Evolutionary conservation across 768 basidiomycete species (phyloP).

Genomic region (Boletus insuetus): DNA sequence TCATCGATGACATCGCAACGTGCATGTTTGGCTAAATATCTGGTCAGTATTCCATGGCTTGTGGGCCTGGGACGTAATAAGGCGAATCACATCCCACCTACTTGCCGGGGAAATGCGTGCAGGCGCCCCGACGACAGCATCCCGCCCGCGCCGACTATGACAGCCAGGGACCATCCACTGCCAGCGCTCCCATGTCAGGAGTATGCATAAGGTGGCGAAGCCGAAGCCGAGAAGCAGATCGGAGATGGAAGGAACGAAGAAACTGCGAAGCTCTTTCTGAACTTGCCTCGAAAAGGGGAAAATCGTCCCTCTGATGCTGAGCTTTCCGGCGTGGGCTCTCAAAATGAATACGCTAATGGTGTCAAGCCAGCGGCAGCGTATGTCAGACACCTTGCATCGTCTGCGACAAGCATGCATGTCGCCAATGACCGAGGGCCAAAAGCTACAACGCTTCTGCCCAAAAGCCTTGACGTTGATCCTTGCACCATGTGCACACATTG

Average conservation of each 20-base stretch:
- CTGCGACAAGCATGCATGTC: not conserved
- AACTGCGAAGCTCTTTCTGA: slow-evolving; percentile 11
- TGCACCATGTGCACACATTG: slow-evolving; percentile 6
- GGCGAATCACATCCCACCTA: not conserved
- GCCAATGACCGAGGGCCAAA: not conserved
- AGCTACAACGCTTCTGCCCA: not conserved
- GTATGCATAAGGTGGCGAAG: slow-evolving; percentile 7
- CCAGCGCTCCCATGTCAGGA: slow-evolving; percentile 15
- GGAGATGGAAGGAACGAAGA: slow-evolving; percentile 20
- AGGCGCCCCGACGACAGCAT: not conserved
- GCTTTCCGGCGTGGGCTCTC: not conserved
- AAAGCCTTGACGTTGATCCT: not conserved
- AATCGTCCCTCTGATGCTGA: slow-evolving; percentile 5
- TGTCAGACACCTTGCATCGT: not conserved
- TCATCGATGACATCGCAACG: slow-evolving; percentile 6
- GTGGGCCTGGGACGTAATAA: slow-evolving; percentile 8
- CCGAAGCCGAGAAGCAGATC: slow-evolving; percentile 25
- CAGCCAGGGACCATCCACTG: slow-evolving; percentile 5
- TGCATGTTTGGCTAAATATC: not conserved
- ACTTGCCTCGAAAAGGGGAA: slow-evolving; percentile 10
- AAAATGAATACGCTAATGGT: not conserved
- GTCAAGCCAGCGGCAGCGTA: not conserved
- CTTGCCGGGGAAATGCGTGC: not conserved
- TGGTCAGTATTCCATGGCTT: slow-evolving; percentile 3
- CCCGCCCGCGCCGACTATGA: not conserved